Percentiles rank a stretch among this genome's conserved stretches.
Conservation (phyloP, 495 filamentous ascomycete genomes). For the Hypoxylon intermedium region DNA sequence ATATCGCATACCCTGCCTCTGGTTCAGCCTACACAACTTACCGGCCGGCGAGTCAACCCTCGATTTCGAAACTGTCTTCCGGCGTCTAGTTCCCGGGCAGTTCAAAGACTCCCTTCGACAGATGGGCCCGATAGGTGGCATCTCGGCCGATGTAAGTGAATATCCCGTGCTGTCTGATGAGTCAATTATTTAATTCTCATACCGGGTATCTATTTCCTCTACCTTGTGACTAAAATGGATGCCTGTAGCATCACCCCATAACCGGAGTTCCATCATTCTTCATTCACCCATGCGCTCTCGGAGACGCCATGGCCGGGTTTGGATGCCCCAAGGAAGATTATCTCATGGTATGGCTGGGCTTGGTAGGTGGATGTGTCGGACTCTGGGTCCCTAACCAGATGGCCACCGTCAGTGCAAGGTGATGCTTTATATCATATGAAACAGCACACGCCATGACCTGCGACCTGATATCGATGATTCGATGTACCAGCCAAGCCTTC, state of each 20-base stretch:
- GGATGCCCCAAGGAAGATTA: slow-evolving; percentile 67
- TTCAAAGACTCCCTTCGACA: slow-evolving; percentile 63
- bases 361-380: slow-evolving; percentile 76
- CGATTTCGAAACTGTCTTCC: slow-evolving; percentile 71
- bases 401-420: slow-evolving; percentile 42
- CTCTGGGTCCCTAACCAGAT: slow-evolving; percentile 71
- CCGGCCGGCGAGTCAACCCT: slow-evolving; percentile 51
- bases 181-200: slow-evolving; percentile 56
- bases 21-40: slow-evolving; percentile 60
- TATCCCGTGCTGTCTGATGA: slow-evolving; percentile 44
- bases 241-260: slow-evolving; percentile 75
- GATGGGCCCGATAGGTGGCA: slow-evolving; percentile 72
- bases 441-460: not conserved
- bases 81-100: slow-evolving; percentile 69
- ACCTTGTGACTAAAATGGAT: slow-evolving; percentile 54
- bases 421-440: slow-evolving; percentile 1
- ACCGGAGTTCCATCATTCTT: slow-evolving; percentile 78
- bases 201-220: slow-evolving; percentile 39
- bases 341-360: slow-evolving; percentile 79
- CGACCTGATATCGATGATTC: not conserved
- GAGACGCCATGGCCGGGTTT: slow-evolving; percentile 71
- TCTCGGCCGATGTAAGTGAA: slow-evolving; percentile 75
- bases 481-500: slow-evolving; percentile 27
- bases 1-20: slow-evolving; percentile 65
- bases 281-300: slow-evolving; percentile 86